Evolutionary conservation across 192 early-diverging fungal species (phyloP), one percentile per base, ranked within the genome.

Genomic region (Thamnidium elegans): DNA sequence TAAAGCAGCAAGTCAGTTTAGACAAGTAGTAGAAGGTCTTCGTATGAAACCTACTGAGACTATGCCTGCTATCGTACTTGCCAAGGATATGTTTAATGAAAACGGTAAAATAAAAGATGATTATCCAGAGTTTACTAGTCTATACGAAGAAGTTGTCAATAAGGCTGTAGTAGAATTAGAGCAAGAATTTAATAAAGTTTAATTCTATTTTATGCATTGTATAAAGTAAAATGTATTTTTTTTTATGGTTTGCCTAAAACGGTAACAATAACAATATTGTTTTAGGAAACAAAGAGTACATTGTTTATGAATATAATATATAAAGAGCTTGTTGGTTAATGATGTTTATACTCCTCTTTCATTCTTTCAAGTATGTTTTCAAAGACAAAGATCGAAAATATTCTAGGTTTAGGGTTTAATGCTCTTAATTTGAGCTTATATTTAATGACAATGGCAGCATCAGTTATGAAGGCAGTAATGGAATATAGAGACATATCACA

Each of bases 381-480:
- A 54, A 50, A 45, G 11, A 71, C 63, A 6, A 71, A 71, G n/a
- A 17, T 71, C 3, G 63, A 71, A 30, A 71, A 65, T 31, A 64
- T 71, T 1, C 32, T 64, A 19, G 23, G 50, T 1, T 58, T 71
- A 1, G 17, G 31, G 11, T 36, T 71, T 8, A 71, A 71, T 19
- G 50, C 42, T 2, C 32, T 65, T 11, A 71, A 58, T 21, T 65
- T 71, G 39, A 19, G 43, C 11, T 50, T 71, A 3, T 71, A 65
- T 50, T 44, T 71, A 13, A 14, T 71, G 7, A 63, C 58, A 11
- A 65, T 71, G 36, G 58, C 63, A n/a, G 46, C 63, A 3, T 45
- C 69, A 6, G 58, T 58, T 11, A 55, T 65, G 14, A 71, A 71
- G 46, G 44, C 34, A 15, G 31, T 60, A 20, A 34, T 34, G 11